phyloP scores from a whole-genome alignment of 805 yeast species.

The Blastobotrys chiropterorum region DNA sequence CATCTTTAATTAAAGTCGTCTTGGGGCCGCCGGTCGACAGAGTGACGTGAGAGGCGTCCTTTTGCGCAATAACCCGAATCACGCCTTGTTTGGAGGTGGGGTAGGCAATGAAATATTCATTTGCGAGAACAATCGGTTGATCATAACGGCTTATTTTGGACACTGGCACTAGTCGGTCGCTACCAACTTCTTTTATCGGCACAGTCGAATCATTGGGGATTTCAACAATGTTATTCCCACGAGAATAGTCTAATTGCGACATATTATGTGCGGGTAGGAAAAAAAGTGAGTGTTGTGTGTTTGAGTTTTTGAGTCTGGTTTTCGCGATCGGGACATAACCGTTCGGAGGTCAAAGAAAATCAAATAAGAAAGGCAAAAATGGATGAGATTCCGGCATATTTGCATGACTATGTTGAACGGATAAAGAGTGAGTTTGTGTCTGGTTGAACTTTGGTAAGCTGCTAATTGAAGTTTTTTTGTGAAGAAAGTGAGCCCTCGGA shows the following conservation, averaged over 20 bases:
- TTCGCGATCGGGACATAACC: not conserved
- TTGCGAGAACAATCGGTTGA: conserved; percentile 13
- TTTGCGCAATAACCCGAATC: conserved; percentile 19
- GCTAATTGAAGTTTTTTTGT: too few relatives aligned
- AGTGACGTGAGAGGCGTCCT: conserved; percentile 16
- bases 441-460: too few relatives aligned
- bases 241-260: not conserved
- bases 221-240: conserved; percentile 2
- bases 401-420: not conserved
- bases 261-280: not conserved
- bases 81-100: conserved; percentile 18
- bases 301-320: not conserved
- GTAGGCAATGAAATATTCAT: conserved; percentile 16
- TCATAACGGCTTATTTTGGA: conserved; percentile 15
- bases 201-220: conserved; percentile 1
- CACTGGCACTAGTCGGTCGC: conserved; percentile 13
- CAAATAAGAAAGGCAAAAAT: too few relatives aligned
- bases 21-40: conserved; percentile 5
- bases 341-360: not conserved
- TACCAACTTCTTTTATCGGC: not conserved
- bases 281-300: conserved; percentile 1
- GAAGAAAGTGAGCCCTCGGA: not conserved
- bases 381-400: not conserved
- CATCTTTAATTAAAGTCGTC: not conserved
- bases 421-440: not conserved